These are phyloP conservation scores for Panicum hallii DNA, from an alignment of 202 grass and related monocot species.

Conservation along the genomic window DNA sequence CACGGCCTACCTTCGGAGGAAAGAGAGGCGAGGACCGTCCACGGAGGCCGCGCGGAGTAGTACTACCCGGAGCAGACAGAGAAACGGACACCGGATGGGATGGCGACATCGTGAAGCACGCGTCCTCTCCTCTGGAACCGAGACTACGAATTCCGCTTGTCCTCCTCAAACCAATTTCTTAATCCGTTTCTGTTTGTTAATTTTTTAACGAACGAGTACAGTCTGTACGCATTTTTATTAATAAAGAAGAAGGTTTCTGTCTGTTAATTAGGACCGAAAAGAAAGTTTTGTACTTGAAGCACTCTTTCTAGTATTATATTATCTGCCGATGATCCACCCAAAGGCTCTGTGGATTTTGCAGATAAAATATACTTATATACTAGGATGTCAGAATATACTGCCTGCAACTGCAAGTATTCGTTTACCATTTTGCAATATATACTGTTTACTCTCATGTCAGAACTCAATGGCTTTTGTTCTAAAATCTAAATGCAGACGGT, in stretches of 20 bases:
- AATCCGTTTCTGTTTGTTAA: not conserved
- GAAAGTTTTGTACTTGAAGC: not conserved
- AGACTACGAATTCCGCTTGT: not conserved
- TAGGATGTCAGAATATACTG: not conserved
- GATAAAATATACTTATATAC: not conserved
- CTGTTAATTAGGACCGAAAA: not conserved
- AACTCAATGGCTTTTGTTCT: not conserved
- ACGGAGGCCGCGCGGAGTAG: too few relatives aligned
- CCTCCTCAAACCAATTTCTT: not conserved
- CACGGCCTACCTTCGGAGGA: too few relatives aligned
- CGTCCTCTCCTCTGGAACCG: too few relatives aligned
- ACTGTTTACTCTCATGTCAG: not conserved
- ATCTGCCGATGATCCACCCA: not conserved
- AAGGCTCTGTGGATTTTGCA: not conserved
- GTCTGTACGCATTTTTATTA: too few relatives aligned
- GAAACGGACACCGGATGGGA: not conserved
- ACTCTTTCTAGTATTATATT: not conserved
- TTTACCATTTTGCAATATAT: not conserved
- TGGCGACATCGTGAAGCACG: not conserved
- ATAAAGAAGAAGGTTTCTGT: not conserved
- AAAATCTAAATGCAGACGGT: too few relatives aligned
- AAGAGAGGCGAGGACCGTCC: too few relatives aligned
- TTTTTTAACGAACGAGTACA: too few relatives aligned
- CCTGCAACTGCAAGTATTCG: not conserved
- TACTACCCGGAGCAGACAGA: not conserved